Percentiles rank a stretch among this genome's conserved stretches.
Conservation (phyloP, 768 basidiomycete genomes). For the Kwoniella heveanensis region DNA sequence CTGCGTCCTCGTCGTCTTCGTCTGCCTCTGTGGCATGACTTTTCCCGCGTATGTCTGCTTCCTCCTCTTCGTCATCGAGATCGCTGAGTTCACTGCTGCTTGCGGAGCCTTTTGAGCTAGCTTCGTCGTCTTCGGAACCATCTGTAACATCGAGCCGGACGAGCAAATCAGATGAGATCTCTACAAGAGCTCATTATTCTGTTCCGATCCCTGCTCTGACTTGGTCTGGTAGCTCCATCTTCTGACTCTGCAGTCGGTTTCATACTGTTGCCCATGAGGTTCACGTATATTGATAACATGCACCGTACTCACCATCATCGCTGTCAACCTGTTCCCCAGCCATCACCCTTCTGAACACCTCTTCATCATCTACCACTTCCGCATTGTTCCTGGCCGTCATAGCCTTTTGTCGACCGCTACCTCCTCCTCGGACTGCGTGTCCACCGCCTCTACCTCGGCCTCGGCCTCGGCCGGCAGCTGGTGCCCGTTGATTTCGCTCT, state of each 20-base stretch:
- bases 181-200: too few relatives aligned
- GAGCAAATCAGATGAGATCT: too few relatives aligned
- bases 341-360: slow-evolving; percentile 21
- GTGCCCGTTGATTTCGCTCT: slow-evolving; percentile 35
- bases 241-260: too few relatives aligned
- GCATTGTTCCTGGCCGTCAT: slow-evolving; percentile 6
- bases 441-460: slow-evolving; percentile 37
- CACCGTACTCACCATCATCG: not conserved
- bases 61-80: not conserved
- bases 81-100: not conserved
- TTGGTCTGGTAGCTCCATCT: too few relatives aligned
- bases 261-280: too few relatives aligned
- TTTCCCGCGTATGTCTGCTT: not conserved
- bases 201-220: too few relatives aligned
- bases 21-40: slow-evolving; percentile 11
- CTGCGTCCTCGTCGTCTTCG: slow-evolving; percentile 59
- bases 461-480: slow-evolving; percentile 29
- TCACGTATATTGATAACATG: too few relatives aligned
- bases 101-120: slow-evolving; percentile 10
- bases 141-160: too few relatives aligned
- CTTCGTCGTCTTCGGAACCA: slow-evolving; percentile 55
- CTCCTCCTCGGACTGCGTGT: slow-evolving; percentile 19
- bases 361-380: slow-evolving; percentile 16
- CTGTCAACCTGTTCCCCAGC: slow-evolving; percentile 19
- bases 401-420: slow-evolving; percentile 28